Evolutionary conservation across 2,329 filamentous ascomycete genomes (phyloP).

Genomic region (Alternaria gaisen): DNA sequence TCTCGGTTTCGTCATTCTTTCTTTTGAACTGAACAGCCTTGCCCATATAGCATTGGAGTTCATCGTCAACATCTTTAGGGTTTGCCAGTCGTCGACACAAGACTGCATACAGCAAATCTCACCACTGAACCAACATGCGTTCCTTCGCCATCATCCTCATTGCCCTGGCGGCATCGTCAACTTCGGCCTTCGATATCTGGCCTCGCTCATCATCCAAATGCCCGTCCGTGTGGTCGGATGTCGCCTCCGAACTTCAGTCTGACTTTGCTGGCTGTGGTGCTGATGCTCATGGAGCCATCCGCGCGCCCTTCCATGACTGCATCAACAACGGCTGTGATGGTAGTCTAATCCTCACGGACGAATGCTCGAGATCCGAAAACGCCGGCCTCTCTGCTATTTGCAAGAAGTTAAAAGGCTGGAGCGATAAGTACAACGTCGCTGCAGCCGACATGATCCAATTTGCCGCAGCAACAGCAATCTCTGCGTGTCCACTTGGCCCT

Average conservation of each 20-base stretch:
- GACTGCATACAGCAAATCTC: neutral
- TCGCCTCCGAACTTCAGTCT: slow-evolving; percentile 25
- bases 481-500: slow-evolving; percentile 34
- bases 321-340: slow-evolving; percentile 41
- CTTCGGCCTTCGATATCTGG: slow-evolving; percentile 1
- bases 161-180: slow-evolving; percentile 1
- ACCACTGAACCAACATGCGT: slow-evolving; percentile 1
- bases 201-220: slow-evolving; percentile 24
- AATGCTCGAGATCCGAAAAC: slow-evolving; percentile 50
- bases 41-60: neutral
- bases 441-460: slow-evolving; percentile 43
- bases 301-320: slow-evolving; percentile 41
- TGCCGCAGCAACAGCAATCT: slow-evolving; percentile 34
- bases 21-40: neutral
- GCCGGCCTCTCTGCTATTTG: slow-evolving; percentile 55
- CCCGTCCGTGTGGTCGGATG: slow-evolving; percentile 30
- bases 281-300: slow-evolving; percentile 33
- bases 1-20: slow-evolving; percentile 1
- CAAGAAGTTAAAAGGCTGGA: slow-evolving; percentile 49
- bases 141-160: neutral
- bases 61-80: neutral
- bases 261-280: slow-evolving; percentile 30
- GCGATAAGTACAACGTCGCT: slow-evolving; percentile 48
- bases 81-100: neutral
- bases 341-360: slow-evolving; percentile 33